Conservation (phyloP, 495 filamentous ascomycete species). For the Penicillium lagena region DNA sequence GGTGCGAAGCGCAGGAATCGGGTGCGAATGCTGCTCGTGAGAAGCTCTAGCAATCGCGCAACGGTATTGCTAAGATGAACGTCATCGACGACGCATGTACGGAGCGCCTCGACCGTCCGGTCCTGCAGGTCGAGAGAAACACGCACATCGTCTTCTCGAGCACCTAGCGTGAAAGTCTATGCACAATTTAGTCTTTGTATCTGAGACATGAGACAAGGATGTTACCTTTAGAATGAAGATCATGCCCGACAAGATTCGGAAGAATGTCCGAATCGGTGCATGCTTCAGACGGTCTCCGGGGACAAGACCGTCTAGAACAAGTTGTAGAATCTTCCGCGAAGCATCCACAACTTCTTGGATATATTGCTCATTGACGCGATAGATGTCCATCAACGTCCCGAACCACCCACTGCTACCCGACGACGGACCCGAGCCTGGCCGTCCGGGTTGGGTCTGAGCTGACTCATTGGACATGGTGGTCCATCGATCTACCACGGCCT, state of each 20-base stretch:
- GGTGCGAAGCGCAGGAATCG: constrained; percentile 60
- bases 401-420: constrained; percentile 35
- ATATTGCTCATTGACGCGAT: constrained; percentile 60
- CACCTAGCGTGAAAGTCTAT: constrained; percentile 87
- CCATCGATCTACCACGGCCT: constrained; percentile 92
- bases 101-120: constrained; percentile 68
- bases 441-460: constrained; percentile 33
- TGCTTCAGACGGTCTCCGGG: constrained; percentile 83
- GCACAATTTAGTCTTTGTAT: background rate
- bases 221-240: constrained; percentile 82
- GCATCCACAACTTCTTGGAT: constrained; percentile 85
- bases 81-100: constrained; percentile 86
- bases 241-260: constrained; percentile 87
- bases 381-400: constrained; percentile 49
- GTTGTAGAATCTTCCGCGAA: constrained; percentile 72
- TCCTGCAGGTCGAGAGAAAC: constrained; percentile 78
- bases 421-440: constrained; percentile 31
- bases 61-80: constrained; percentile 93
- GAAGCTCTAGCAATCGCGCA: constrained; percentile 79
- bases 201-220: background rate
- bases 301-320: constrained; percentile 76
- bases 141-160: constrained; percentile 80
- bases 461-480: constrained; percentile 60
- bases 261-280: constrained; percentile 87
- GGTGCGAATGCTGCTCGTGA: constrained; percentile 67